Evolutionary conservation across 768 basidiomycete genomes (phyloP), one percentile per base, ranked within the genome.

Genomic region (Kwoniella dendrophila): DNA sequence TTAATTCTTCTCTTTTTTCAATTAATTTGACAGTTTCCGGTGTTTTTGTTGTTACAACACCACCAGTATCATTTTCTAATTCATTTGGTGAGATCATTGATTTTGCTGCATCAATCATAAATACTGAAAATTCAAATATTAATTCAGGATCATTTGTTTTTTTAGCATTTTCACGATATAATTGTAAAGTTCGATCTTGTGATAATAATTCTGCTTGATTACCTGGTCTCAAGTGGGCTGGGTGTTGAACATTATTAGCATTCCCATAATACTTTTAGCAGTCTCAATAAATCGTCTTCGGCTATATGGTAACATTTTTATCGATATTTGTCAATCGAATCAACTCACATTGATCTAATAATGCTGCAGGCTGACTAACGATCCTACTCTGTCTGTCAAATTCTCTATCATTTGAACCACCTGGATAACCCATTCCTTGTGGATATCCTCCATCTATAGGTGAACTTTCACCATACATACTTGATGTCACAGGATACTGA

Each of bases 81-180:
- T 91, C 87, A 53, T 64, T n/a, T n/a, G n/a, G 65, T 22, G 76
- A 64, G 70, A 91, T 90, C 77, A 92, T 85, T 1, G 88, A 86
- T 80, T 95, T 96, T 50, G 92, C 90, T 50, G 94, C 92, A 74
- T 97, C 96, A 75, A 99, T 89, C 90, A 97, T 93, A 84, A 98
- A 97, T 8, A 94, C 91, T 40, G 95, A 92, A 70, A 99, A 97
- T 78, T 99, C 96, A 82, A 93, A 98, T 77, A 95, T 94, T 58
- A 97, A 82, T 73, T 97, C 92, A 0, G 95, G 94, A 78, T 98
- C 92, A 81, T 96, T 92, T 0, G 94, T 96, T 82, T 98, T 98
- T 82, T 95, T 96, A 32, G 95, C 96, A 79, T 99, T 99, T 44
- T 88, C 87, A 48, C 96, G 90, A 82, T 99, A 99, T 64, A 96